Evolutionary conservation across 495 filamentous ascomycete species (phyloP).

Genomic region (Evernia prunastri): DNA sequence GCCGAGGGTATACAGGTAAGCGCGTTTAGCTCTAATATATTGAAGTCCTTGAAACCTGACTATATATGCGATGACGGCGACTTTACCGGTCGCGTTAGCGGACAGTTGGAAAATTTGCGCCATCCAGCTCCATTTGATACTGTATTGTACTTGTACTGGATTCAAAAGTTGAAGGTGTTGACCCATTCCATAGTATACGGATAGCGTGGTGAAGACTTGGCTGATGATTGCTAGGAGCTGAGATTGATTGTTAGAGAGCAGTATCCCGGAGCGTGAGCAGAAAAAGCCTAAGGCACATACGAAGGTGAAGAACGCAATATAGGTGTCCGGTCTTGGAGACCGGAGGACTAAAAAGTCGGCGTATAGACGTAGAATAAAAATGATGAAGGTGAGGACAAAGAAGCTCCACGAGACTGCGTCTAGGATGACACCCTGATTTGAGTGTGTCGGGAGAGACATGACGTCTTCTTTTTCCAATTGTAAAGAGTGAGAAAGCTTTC

Average conservation of each 20-base stretch:
- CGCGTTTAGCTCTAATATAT: too few relatives aligned
- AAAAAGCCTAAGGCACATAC: not conserved
- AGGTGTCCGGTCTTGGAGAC: not conserved
- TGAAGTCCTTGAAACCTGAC: too few relatives aligned
- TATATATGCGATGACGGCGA: too few relatives aligned
- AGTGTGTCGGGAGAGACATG: too few relatives aligned
- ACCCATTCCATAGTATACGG: not conserved
- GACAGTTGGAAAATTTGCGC: not conserved
- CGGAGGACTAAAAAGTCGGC: not conserved
- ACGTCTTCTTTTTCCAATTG: too few relatives aligned
- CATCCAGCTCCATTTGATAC: not conserved
- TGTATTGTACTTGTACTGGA: not conserved
- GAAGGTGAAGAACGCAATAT: not conserved
- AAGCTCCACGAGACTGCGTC: not conserved
- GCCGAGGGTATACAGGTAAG: too few relatives aligned
- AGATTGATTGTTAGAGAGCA: not conserved
- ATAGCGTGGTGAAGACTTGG: not conserved
- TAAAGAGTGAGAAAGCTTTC: too few relatives aligned
- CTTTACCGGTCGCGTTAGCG: too few relatives aligned
- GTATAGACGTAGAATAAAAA: not conserved
- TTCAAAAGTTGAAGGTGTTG: not conserved
- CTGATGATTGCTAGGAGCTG: not conserved
- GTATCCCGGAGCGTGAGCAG: not conserved
- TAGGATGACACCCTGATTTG: not conserved
- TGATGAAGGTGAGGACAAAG: not conserved